Evolutionary conservation across 192 early-diverging fungal genomes (phyloP).

Genomic region (Dissophora globulifera): DNA sequence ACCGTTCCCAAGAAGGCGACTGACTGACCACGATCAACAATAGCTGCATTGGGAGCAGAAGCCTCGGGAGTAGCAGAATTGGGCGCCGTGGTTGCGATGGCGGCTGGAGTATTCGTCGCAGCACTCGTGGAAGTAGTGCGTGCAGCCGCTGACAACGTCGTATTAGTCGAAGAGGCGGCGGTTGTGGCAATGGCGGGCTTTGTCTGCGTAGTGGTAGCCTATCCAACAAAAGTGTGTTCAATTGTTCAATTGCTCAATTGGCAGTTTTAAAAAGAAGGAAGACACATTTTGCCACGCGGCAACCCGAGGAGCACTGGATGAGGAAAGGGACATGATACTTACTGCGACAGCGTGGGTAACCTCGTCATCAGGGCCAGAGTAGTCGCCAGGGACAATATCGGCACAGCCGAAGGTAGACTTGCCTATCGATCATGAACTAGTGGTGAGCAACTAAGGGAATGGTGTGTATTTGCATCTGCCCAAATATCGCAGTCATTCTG

Average conservation of each 20-base stretch:
- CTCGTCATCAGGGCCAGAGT: constrained; percentile 34
- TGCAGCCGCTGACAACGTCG: neutral
- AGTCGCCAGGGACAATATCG: constrained; percentile 57
- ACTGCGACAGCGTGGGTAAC: neutral
- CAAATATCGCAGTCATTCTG: neutral
- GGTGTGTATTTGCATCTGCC: neutral
- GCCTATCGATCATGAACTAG: constrained; percentile 7
- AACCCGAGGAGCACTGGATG: too few relatives aligned
- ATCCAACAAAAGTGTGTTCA: too few relatives aligned
- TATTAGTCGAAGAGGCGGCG: neutral
- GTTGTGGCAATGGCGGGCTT: constrained; percentile 4
- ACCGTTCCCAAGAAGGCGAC: constrained; percentile 4
- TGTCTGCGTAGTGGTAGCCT: too few relatives aligned
- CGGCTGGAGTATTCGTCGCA: neutral
- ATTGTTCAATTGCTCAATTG: too few relatives aligned
- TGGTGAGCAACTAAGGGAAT: neutral
- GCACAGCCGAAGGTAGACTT: constrained; percentile 58
- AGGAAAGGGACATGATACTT: neutral
- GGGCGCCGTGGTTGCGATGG: neutral
- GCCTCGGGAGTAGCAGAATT: constrained; percentile 1
- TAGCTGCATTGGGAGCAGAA: neutral
- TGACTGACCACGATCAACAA: neutral
- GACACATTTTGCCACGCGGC: too few relatives aligned
- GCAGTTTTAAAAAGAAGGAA: too few relatives aligned
- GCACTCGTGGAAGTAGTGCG: neutral